Percentiles rank a stretch among this genome's conserved stretches.
Evolutionary conservation across 805 yeast species (phyloP).

Genomic region (Groenewaldozyma tartarivorans): DNA sequence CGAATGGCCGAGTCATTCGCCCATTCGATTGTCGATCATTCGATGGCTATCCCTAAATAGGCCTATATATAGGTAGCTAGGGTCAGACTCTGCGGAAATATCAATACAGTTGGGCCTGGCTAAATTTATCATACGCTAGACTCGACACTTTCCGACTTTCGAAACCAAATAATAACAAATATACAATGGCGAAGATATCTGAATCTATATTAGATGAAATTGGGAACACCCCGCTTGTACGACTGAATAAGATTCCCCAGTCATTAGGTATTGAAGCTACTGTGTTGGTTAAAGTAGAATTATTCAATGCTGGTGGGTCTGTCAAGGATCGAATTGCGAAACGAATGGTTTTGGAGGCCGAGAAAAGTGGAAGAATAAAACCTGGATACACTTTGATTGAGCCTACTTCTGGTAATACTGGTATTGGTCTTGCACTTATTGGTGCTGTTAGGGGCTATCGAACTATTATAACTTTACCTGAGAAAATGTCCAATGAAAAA

Average conservation of each 20-base stretch:
- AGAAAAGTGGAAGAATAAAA: slow-evolving; percentile 61
- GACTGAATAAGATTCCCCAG: slow-evolving; percentile 67
- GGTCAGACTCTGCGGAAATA: too few species aligned
- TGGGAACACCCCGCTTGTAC: slow-evolving; percentile 78
- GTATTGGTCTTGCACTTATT: slow-evolving; percentile 78
- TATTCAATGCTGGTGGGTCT: slow-evolving; percentile 84
- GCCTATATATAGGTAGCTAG: too few species aligned
- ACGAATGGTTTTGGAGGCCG: slow-evolving; percentile 81
- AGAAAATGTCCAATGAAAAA: slow-evolving; percentile 86
- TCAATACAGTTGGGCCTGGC: too few species aligned
- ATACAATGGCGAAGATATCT: slow-evolving; percentile 19
- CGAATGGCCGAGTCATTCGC: too few species aligned
- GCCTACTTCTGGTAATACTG: slow-evolving; percentile 88
- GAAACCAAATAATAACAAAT: background rate
- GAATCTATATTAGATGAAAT: slow-evolving; percentile 61
- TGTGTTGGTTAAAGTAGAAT: slow-evolving; percentile 60
- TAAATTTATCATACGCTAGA: too few species aligned
- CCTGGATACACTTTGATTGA: slow-evolving; percentile 83
- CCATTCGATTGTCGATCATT: too few species aligned
- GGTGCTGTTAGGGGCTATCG: slow-evolving; percentile 85
- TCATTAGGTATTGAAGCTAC: slow-evolving; percentile 62
- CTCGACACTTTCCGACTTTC: too few species aligned
- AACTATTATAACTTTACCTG: slow-evolving; percentile 81
- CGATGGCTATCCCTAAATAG: too few species aligned
- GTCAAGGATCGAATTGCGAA: slow-evolving; percentile 84